Conservation (phyloP, 805 yeast species). For the baker's yeast (Saccharomyces cerevisiae) region DNA sequence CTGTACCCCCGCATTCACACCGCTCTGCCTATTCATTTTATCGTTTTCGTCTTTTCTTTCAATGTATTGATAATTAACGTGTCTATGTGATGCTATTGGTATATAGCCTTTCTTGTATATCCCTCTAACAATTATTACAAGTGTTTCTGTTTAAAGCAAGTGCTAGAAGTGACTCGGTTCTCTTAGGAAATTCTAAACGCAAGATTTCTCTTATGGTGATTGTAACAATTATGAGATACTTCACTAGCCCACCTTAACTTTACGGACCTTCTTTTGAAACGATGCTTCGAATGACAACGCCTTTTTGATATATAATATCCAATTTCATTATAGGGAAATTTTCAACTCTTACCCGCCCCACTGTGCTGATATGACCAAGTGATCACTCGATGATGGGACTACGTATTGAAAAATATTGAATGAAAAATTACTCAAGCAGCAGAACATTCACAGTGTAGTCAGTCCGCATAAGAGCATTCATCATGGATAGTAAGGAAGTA, state of each 20-base stretch:
- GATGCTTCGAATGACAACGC: neutral
- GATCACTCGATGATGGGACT: neutral
- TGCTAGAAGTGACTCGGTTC: neutral
- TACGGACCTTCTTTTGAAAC: no score
- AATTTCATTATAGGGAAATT: neutral
- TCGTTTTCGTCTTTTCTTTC: neutral
- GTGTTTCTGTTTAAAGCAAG: neutral
- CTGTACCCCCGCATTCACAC: constrained; percentile 8
- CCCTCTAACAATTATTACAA: neutral
- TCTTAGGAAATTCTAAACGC: neutral
- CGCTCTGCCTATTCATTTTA: constrained; percentile 10
- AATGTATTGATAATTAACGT: no score
- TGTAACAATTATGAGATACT: neutral
- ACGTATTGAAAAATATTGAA: neutral
- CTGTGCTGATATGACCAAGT: neutral
- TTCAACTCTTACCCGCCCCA: neutral
- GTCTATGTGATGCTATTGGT: neutral
- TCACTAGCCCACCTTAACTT: neutral
- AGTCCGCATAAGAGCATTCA: neutral
- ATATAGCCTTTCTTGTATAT: neutral
- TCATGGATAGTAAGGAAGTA: constrained; percentile 69
- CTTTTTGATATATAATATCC: no score
- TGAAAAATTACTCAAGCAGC: neutral
- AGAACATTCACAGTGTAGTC: neutral
- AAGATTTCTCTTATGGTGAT: neutral